Base-by-base conservation (phyloP, 768 basidiomycete species). In the Phaeotremella skinneri region DNA sequence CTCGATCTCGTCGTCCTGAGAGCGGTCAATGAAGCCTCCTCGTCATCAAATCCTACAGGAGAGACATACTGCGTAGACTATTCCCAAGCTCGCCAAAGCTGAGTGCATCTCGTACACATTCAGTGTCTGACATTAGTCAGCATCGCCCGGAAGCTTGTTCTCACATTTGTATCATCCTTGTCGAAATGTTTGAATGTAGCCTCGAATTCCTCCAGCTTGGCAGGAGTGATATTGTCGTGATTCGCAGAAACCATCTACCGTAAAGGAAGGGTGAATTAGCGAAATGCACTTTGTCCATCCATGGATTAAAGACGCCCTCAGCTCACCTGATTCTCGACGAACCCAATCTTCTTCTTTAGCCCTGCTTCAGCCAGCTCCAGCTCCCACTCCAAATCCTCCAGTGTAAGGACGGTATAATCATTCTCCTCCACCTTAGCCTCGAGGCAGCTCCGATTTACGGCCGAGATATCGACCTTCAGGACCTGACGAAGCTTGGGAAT, bases 141-240 rank as follows among this genome's bases (percentile, higher is more conserved):
- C 52, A 25, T 4, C 11, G 23, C 29, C n/a, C 49, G 29, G 17
- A 9, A 16, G 11, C 29, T 20, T 4, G 20, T 16, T 52, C 71
- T 66, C 54, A 75, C 73, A 73, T 97, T 96, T 37, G 87, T 85
- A 68, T 90, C 88, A 66, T 97, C 92, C 62, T 85, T 85, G 78
- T 97, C 94, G 70, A 99, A 99, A 79, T 97, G 93, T 52, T 93
- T 85, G 85, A 99, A 98, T 0, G 92, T 94, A 73, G 87, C 85
- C 77, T 98, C 94, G 48, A 74, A 74, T 72, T 97, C 92, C 73
- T 98, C 94, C 23, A 98, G 81, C 72, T 92, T 91, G 14, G 91
- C 92, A 0, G 96, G 92, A 0, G 94, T 94, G 62, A 99, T 78
- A 73, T 97, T 96, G 25, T 91, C 89, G 84, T 90, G 87, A 67